Percentiles rank a stretch among this genome's conserved stretches.
Conservation (phyloP, 2,329 filamentous ascomycete genomes). For the Eurotiales sp. region DNA sequence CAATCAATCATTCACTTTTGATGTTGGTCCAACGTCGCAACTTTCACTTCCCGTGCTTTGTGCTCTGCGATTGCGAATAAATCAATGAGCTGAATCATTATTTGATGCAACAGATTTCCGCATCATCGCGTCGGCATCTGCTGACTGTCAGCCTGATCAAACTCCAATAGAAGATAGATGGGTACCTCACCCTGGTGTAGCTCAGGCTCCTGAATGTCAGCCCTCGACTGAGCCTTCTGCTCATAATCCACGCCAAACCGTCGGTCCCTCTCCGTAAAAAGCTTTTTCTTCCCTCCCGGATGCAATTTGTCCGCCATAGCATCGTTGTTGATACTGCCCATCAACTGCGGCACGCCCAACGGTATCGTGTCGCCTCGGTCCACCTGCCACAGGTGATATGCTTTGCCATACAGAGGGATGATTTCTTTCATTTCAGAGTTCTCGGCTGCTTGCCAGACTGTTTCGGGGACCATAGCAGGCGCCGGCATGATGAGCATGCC, state of each 20-base stretch:
- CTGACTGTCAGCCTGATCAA: neutral
- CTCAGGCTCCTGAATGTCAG: slow-evolving; percentile 41
- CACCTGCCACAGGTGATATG: slow-evolving; percentile 82
- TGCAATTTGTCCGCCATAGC: slow-evolving; percentile 23
- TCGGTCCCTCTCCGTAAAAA: slow-evolving; percentile 50
- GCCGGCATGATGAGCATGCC: slow-evolving; percentile 43
- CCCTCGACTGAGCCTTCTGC: slow-evolving; percentile 53
- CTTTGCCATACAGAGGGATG: slow-evolving; percentile 73
- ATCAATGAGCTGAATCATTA: neutral
- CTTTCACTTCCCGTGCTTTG: neutral
- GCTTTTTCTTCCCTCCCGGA: slow-evolving; percentile 26
- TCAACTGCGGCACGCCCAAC: slow-evolving; percentile 58
- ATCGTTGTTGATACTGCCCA: slow-evolving; percentile 54
- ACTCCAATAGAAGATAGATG: neutral
- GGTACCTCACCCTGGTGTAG: slow-evolving; percentile 32
- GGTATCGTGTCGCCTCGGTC: slow-evolving; percentile 67
- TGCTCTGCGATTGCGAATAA: neutral
- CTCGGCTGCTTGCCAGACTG: slow-evolving; percentile 72
- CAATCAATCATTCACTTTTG: neutral
- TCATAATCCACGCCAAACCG: slow-evolving; percentile 51
- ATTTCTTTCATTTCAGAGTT: slow-evolving; percentile 76
- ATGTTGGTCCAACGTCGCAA: too few relatives aligned
- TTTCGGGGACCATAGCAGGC: slow-evolving; percentile 42
- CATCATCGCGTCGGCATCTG: slow-evolving; percentile 14
- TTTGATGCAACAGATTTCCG: neutral